Base-by-base conservation (phyloP, 345 rosid species). In the Physaria fendleri region DNA sequence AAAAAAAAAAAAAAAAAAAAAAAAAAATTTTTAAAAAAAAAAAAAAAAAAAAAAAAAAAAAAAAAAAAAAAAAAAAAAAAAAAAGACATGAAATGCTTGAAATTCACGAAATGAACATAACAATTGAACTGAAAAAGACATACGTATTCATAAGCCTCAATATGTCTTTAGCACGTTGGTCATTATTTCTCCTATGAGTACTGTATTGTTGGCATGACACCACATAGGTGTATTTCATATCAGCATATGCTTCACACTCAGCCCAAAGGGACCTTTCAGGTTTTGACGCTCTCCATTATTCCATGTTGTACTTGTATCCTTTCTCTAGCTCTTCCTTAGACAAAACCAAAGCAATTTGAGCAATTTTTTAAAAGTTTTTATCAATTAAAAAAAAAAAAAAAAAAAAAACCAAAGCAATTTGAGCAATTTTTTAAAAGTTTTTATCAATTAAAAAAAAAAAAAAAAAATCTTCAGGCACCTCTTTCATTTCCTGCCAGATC, bases 401-500 rank as follows among this genome's bases (percentile, higher is more conserved):
- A 16, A 28, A 30, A 56, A n/a, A n/a, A n/a, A n/a, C n/a, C n/a
- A n/a, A n/a, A n/a, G n/a, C n/a, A n/a, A n/a, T n/a, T n/a, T n/a
- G n/a, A n/a, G n/a, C n/a, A n/a, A n/a, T n/a, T n/a, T n/a, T n/a
- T n/a, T n/a, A n/a, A 57, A 62, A 14, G 46, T 11, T 35, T 28
- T 16, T 47, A 23, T 16, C 14, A 28, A 24, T 22, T 27, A 28
- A 38, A 74, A 3, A 14, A 59, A 21, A 14, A 10, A 12, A 46
- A 49, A 0, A 20, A 16, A 28, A 30, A 56, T 56, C 52, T 5
- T 45, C 15, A 44, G 28, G 28, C 62, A 79, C 84, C 93, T n/a
- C n/a, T n/a, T n/a, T n/a, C n/a, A n/a, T n/a, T 68, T 79, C 83
- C 72, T 85, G 90, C 78, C 82, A 83, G 81, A 74, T 88, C 93